Evolutionary conservation across 1,284 basidiomycete species (phyloP).

Genomic region (Xanthoconium separans): DNA sequence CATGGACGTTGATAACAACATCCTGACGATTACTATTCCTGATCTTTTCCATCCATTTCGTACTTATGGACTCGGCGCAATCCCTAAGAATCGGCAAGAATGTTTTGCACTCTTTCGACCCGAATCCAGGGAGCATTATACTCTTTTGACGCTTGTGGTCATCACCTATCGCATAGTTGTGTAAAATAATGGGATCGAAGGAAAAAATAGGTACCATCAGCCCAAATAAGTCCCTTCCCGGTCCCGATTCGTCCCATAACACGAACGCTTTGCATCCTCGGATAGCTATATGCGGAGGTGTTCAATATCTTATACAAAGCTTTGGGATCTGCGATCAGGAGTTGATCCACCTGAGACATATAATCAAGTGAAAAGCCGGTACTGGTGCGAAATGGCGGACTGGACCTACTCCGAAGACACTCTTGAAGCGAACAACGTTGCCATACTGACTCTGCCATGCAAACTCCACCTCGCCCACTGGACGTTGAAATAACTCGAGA

Average conservation of each 20-base stretch:
- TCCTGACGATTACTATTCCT: constrained; percentile 27
- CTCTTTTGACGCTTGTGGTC: constrained; percentile 44
- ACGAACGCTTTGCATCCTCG: constrained; percentile 33
- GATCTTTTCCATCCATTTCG: constrained; percentile 46
- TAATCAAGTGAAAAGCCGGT: not conserved
- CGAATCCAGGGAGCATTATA: constrained; percentile 38
- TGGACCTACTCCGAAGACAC: constrained; percentile 22
- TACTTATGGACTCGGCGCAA: constrained; percentile 26
- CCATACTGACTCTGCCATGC: constrained; percentile 32
- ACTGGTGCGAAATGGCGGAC: not conserved
- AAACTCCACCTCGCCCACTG: constrained; percentile 30
- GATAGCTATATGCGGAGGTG: constrained; percentile 36
- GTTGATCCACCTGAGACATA: constrained; percentile 19
- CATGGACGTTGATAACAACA: constrained; percentile 40
- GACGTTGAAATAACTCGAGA: constrained; percentile 21
- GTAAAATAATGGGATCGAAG: not conserved
- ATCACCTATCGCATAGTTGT: constrained; percentile 34
- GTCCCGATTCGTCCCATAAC: constrained; percentile 30
- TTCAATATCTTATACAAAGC: constrained; percentile 41
- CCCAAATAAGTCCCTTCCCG: constrained; percentile 39
- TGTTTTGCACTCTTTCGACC: constrained; percentile 37
- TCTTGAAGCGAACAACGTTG: constrained; percentile 27
- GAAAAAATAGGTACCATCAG: constrained; percentile 36
- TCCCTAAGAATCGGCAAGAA: constrained; percentile 28
- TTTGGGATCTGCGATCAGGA: constrained; percentile 39